Base-by-base conservation (phyloP, 768 basidiomycete species). In the Kondoa subrosea region DNA sequence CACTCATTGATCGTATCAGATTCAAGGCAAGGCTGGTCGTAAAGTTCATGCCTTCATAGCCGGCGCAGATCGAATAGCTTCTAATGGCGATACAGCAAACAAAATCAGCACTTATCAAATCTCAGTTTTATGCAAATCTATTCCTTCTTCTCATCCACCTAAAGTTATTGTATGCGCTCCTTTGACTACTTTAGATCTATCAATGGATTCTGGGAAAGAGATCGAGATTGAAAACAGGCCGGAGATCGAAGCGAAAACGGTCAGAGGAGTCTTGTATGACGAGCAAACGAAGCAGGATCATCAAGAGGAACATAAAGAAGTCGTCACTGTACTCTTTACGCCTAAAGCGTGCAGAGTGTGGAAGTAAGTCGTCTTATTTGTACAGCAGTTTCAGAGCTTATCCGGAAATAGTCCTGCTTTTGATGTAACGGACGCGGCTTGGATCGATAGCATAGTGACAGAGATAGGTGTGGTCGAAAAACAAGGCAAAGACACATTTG, bases 81-180 rank as follows among this genome's bases (percentile, higher is more conserved):
- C 80, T 75, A 96, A 97, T 74, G 93, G 93, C 2, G 93, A 96
- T 78, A 96, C 93, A 1, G 93, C 93, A 17, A 97, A 97, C 81
- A 97, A 97, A 81, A 87, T 96, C 75, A 91, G 91, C 63, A 95
- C 93, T 0, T 97, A 93, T 80, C 93, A 97, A 73, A 91, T 92
- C 21, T 91, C 93, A 3, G 89, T 93, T 26, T 81, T 95, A 31
- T 72, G 68, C 68, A 71, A 71, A 1, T 68, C 72, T 17, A 77
- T 78, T 66, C 83, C 89, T 30, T 91, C 92, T 77, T 82, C 83
- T 8, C 87, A 93, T 30, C 88, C 90, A 1, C 69, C 69, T 8
- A 30, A 2, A 15, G 92, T 96, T 77, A 85, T 95, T 75, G 90
- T 95, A 17, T 87, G 91, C 33, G 92, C 92, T 1, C 91, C 92